Base-by-base conservation (phyloP, 768 basidiomycete species). In the Tephrocybe sp. region DNA sequence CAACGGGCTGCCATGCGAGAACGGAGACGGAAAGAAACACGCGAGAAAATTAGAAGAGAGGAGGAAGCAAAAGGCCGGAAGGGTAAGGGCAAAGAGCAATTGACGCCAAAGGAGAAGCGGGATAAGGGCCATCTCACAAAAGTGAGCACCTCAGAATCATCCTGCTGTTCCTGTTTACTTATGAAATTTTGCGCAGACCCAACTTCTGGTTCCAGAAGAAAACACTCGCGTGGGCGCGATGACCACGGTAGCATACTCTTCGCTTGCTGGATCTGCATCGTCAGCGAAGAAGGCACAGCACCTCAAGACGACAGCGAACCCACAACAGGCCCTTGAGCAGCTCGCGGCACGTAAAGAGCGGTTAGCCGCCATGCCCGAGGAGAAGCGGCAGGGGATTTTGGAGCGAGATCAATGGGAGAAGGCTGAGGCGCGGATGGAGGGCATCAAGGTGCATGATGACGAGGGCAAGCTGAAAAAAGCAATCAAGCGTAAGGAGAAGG, bases 351-450 rank as follows among this genome's bases (percentile, higher is more conserved):
- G 86, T 24, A 90, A 91, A 63, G 85, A 86, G 58, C 89, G 88
- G 60, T 72, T 97, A 1, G 84, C 86, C 0, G 65, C 78, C 0
- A 61, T 98, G 54, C 85, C 92, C 0, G 91, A 88, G 41, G 93
- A 94, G 49, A 91, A 91, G 63, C 82, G 91, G 24, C 87, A 88
- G 59, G 76, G 76, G 39, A 79, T 86, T 11, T 85, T 90, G 65
- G 94, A 94, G 62, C 79, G 80, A 49, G 88, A 94, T 52, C 83
- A 86, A 62, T 98, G 94, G 92, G 83, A 83, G 43, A 96, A 95
- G 70, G 93, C 95, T 0, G 84, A 86, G 63, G 85, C 91, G 25
- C 78, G 92, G 43, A 73, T 97, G 52, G 91, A 90, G 48, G 97
- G 97, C 2, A 86, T 86, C 42, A 99, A 98, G 69, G 85, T 99